These are phyloP conservation scores for Pseudogymnoascus sp. DNA, from an alignment of 2,329 filamentous ascomycete genomes.

Conservation along the genomic window DNA sequence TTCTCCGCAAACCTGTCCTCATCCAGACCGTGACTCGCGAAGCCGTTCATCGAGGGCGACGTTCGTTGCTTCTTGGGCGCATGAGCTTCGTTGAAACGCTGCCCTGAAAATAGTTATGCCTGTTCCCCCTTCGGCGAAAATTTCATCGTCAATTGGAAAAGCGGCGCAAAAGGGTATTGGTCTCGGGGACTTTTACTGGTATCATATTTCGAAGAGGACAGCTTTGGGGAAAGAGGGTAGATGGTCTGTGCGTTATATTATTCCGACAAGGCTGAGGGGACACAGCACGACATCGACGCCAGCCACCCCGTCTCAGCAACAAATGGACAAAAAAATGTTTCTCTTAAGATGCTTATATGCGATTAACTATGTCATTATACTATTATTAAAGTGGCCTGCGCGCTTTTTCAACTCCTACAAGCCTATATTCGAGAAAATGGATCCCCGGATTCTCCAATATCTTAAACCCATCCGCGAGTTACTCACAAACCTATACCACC, in stretches of 20 bases:
- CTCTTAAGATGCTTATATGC: neutral
- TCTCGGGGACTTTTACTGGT: slow-evolving; percentile 1
- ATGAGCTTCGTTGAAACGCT: slow-evolving; percentile 8
- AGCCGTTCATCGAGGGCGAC: slow-evolving; percentile 58
- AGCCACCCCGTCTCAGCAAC: neutral
- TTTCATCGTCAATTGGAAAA: neutral
- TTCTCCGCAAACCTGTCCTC: slow-evolving; percentile 73
- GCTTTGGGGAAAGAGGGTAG: slow-evolving; percentile 11
- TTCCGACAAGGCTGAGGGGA: neutral
- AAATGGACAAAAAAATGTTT: neutral
- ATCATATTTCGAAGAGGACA: slow-evolving; percentile 11
- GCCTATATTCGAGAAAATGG: neutral
- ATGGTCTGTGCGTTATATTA: slow-evolving; percentile 6
- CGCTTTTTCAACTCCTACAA: neutral
- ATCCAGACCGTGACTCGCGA: slow-evolving; percentile 59
- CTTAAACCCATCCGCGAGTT: neutral
- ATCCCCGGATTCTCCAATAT: neutral
- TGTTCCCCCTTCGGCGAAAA: neutral
- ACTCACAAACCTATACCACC: neutral
- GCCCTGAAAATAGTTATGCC: neutral
- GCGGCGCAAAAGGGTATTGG: slow-evolving; percentile 2
- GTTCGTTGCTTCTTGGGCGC: slow-evolving; percentile 6
- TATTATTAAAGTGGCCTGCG: neutral
- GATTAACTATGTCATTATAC: neutral
- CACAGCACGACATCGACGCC: neutral